Percentiles rank a stretch among this genome's conserved stretches.
These are phyloP conservation scores for Colletotrichum trifolii DNA, from an alignment of 2,329 filamentous ascomycete genomes.

Conservation along the genomic window DNA sequence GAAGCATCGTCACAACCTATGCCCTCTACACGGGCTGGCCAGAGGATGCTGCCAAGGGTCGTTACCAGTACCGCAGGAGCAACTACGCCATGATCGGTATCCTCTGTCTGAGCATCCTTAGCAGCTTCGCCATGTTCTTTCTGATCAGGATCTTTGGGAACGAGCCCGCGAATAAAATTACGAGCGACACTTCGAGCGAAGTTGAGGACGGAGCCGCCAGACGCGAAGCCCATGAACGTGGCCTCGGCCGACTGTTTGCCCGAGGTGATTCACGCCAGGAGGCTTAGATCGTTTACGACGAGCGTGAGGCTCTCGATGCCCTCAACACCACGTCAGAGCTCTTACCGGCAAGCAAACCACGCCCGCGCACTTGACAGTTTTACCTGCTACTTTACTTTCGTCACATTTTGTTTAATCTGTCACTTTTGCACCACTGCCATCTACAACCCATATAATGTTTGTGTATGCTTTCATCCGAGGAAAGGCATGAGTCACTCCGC, in stretches of 20 bases:
- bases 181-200: conserved; percentile 52
- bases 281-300: conserved; percentile 25
- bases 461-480: conserved; percentile 44
- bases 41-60: conserved; percentile 75
- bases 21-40: conserved; percentile 90
- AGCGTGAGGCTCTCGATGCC: conserved; percentile 36
- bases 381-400: conserved; percentile 48
- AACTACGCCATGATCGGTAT: conserved; percentile 92
- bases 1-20: conserved; percentile 88
- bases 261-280: conserved; percentile 44
- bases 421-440: conserved; percentile 2
- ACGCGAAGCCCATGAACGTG: conserved; percentile 67
- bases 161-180: conserved; percentile 59
- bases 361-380: conserved; percentile 42
- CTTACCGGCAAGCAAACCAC: background rate
- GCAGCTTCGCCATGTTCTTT: conserved; percentile 75
- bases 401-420: conserved; percentile 34
- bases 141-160: conserved; percentile 71
- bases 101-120: conserved; percentile 79
- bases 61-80: conserved; percentile 80
- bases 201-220: conserved; percentile 71
- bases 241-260: conserved; percentile 59
- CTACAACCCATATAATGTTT: conserved; percentile 40
- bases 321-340: conserved; percentile 42
- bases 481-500: conserved; percentile 27